Evolutionary conservation across 352 stramenopile genomes (phyloP), one percentile per base, ranked within the genome.

Genomic region (Phytophthora syringae): DNA sequence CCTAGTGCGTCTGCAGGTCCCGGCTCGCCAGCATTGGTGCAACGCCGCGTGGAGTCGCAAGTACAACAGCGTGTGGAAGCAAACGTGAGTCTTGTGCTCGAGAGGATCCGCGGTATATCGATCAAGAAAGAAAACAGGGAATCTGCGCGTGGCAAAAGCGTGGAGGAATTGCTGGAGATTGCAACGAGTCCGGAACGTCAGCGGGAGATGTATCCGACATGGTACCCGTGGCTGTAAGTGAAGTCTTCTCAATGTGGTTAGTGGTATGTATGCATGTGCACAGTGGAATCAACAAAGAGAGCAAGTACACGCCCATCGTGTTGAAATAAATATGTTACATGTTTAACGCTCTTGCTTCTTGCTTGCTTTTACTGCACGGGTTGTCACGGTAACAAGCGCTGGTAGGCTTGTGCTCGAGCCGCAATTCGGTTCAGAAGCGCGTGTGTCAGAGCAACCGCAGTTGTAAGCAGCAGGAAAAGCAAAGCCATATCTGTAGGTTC

Each of bases 191-290:
- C 82, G 7, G 88, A 96, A 53, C 79, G 79, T 5, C 87, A 95
- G 63, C 82, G 75, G 15, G 84, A 95, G 60, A 95, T 96, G 81
- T 92, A 93, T 52, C 87, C 89, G 22, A 95, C 89, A 30, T 96
- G 89, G 89, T 92, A 74, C 22, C 89, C 89, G 1, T 96, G 89
- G 89, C 66, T 96, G 16, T 96, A 92, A 66, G 60, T 28, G 16
- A 40, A 7, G 16, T 24, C 3, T n/a, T 15, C 27, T 69, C 11
- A 56, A 45, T 57, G 50, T 72, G 45, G 44, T 47, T 51, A 52
- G 52, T 58, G 10, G 25, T 59, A 52, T 69, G 47, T 52, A 60
- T 44, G 44, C 67, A 55, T n/a, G n/a, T n/a, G n/a, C n/a, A n/a
- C n/a, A n/a, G n/a, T n/a, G n/a, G n/a, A n/a, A n/a, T n/a, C n/a